Evolutionary conservation across 768 basidiomycete genomes (phyloP), one percentile per base, ranked within the genome.

Genomic region (Boletus vermiculosoides): DNA sequence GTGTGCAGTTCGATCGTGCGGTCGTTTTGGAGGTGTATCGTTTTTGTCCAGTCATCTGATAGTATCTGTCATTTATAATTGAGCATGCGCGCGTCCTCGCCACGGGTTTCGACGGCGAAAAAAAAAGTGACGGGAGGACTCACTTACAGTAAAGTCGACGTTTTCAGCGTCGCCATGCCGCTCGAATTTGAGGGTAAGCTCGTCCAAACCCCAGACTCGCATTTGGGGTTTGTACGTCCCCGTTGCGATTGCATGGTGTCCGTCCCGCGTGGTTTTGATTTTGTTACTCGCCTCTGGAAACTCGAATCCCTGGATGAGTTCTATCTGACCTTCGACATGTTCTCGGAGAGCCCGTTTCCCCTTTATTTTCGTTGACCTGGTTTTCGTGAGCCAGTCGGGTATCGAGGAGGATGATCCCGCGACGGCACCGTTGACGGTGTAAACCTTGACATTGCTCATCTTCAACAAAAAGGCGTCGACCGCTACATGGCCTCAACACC

Each of bases 151-250:
- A 76, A 99, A 99, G 71, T 99, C 97, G 62, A 99, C 89, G 71
- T 98, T 99, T 78, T 98, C 96, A 13, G 89, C 84, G 68, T 99
- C 94, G 2, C 94, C 87, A 66, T 98, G 96, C 37, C 97, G 80
- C 77, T 98, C 96, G 69, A 96, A 98, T 73, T 99, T 98, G 55
- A 91, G 79, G 6, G 93, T 86, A 33, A 99, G 82, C 65, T 96
- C 89, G 70, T 92, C 88, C 39, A 99, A 74, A 72, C 98, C 97
- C 87, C 91, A 99, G 5, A 96, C 92, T 55, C 91, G 83, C 73
- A 98, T 93, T 70, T 97, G 93, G 3, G 97, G 97, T 73, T 99
- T 99, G 76, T 99, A 99, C 4, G 90, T 92, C 25, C 97, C 97
- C 23, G 96, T 98, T 0, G 94, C 96, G 54, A 98, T 82, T 12